Evolutionary conservation across 2,329 filamentous ascomycete genomes (phyloP), one percentile per base, ranked within the genome.

Genomic region (Pyrenophora teres): DNA sequence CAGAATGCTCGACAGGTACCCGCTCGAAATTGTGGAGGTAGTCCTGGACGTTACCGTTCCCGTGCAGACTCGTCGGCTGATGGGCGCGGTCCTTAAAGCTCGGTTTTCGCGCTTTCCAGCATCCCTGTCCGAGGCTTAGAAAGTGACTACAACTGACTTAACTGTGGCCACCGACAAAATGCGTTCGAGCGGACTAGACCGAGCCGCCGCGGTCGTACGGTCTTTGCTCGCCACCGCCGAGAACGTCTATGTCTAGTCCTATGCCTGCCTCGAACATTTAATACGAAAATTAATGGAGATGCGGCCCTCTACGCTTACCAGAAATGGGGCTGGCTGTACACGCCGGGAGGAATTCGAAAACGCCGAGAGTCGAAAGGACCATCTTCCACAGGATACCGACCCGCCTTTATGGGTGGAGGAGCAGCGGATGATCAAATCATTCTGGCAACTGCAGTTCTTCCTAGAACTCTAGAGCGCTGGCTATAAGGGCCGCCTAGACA

Each of bases 241-340:
- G 23, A 54, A 51, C 8, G 43, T 51, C 21, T 35, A 47, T 51
- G 16, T 15, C 18, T 54, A 33, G 52, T 54, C 47, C n/a, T 23
- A 54, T 47, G 16, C 40, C 30, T 54, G 47, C 40, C 52, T 54
- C 6, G 40, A 51, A 41, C 42, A 54, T 45, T 19, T 54, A 39
- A 54, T 54, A 47, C 43, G 19, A 9, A 54, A 30, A 51, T 51
- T 39, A 9, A 39, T 51, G 43, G 12, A 47, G 30, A 7, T 51
- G 23, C 21, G 47, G 36, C 52, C 47, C n/a, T 51, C 52, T 1
- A 55, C 48, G 10, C 52, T 52, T 8, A 46, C 48, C 15, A 37
- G 39, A 16, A 36, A 7, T 12, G 36, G 44, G 18, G 0, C 3
- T 4, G 40, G 40, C n/a, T 5, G n/a, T 25, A 43, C 13, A 39